A percentile compares a stretch with the other conserved stretches of the same genome.
Conservation (phyloP, 352 stramenopile species). For the Phytophthora tentaculata region DNA sequence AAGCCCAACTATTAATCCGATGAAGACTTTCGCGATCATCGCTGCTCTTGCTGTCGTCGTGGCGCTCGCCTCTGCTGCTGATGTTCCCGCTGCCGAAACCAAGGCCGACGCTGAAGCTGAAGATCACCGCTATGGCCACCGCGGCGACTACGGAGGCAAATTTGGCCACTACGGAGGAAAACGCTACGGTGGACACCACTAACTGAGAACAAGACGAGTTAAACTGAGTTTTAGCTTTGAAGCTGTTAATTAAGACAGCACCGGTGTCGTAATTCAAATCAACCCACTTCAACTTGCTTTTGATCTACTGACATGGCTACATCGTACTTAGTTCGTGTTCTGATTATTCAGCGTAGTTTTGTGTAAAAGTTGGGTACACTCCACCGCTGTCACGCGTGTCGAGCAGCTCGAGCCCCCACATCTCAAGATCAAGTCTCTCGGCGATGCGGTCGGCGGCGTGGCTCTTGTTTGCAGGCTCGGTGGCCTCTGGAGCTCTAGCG, state of each 20-base stretch:
- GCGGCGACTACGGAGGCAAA: background rate
- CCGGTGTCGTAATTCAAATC: constrained; percentile 9
- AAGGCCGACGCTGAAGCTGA: constrained; percentile 9
- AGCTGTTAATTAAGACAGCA: background rate
- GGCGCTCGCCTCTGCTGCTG: constrained; percentile 9
- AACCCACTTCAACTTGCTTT: constrained; percentile 19
- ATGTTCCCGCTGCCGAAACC: background rate
- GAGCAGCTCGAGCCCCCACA: too few species aligned
- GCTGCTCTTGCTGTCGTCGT: constrained; percentile 18
- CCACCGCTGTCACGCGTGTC: constrained; percentile 16
- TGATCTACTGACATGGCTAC: too few species aligned
- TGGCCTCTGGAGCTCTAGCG: constrained; percentile 2
- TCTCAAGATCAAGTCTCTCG: constrained; percentile 21
- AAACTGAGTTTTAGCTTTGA: background rate
- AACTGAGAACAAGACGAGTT: background rate
- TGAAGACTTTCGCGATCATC: constrained; percentile 30
- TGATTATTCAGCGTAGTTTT: constrained; percentile 12
- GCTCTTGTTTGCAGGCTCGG: constrained; percentile 6
- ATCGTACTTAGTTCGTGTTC: constrained; percentile 11
- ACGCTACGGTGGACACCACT: background rate
- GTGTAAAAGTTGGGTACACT: constrained; percentile 33
- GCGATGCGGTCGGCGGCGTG: constrained; percentile 17
- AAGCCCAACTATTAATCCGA: constrained; percentile 2
- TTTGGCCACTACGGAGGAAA: background rate
- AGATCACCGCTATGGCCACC: background rate